Evolutionary conservation across 345 rosid genomes (phyloP).

Genomic region (Murraya paniculata): DNA sequence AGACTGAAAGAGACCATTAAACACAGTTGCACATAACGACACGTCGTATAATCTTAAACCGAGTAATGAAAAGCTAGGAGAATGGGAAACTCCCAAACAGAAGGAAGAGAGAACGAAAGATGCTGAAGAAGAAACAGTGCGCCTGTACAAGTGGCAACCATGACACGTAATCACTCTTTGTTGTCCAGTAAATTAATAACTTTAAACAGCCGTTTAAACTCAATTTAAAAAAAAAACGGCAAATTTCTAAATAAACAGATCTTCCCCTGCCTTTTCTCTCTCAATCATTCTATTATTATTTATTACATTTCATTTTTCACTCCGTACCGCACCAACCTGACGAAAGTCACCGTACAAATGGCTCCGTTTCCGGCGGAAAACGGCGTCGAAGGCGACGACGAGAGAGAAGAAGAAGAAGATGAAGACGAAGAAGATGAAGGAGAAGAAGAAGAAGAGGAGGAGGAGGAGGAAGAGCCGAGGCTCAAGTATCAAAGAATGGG

Average conservation of each 20-base stretch:
- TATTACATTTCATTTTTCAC: not conserved
- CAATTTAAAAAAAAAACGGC: not conserved
- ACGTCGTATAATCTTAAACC: not conserved
- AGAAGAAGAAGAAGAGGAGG: conserved; percentile 60
- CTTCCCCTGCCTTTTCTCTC: not conserved
- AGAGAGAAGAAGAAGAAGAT: conserved; percentile 70
- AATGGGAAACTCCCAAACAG: not conserved
- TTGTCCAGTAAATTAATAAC: conserved; percentile 31
- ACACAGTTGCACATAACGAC: not conserved
- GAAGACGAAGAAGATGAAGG: conserved; percentile 71
- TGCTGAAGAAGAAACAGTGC: not conserved
- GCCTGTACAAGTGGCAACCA: not conserved
- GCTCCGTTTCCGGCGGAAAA: conserved; percentile 81
- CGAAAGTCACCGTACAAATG: conserved; percentile 39
- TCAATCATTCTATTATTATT: not conserved
- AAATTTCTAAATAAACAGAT: not conserved
- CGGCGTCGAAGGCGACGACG: conserved; percentile 89
- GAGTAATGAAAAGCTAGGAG: not conserved
- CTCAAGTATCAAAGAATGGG: conserved; percentile 98
- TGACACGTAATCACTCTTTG: conserved; percentile 18
- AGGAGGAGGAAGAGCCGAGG: conserved; percentile 88
- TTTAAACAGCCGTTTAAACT: conserved; percentile 1
- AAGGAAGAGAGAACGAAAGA: not conserved
- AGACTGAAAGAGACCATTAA: not conserved
- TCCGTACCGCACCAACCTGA: not conserved